Conservation (phyloP, 345 rosid genomes). For the Draba incana region DNA sequence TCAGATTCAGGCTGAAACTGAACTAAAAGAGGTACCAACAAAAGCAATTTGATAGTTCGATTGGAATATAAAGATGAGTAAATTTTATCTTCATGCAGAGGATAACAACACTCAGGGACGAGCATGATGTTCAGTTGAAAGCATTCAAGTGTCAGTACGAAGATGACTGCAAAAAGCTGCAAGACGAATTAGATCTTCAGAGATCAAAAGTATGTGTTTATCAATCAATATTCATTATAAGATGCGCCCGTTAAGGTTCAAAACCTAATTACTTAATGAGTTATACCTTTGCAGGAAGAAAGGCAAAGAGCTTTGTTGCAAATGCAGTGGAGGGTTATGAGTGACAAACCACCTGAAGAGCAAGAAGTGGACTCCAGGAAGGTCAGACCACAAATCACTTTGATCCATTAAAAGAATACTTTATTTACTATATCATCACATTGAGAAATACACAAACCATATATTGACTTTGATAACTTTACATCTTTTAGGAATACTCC, state of each 20-base stretch:
- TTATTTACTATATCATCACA: slow-evolving; percentile 4
- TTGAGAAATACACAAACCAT: not conserved
- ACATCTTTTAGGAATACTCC: slow-evolving; percentile 58
- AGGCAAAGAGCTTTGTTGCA: slow-evolving; percentile 86
- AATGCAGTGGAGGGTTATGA: slow-evolving; percentile 91
- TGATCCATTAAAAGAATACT: slow-evolving; percentile 8
- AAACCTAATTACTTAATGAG: not conserved
- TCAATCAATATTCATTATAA: slow-evolving; percentile 12
- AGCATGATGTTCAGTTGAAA: slow-evolving; percentile 75
- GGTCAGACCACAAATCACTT: slow-evolving; percentile 47
- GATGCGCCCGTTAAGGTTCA: not conserved
- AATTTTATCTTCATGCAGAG: slow-evolving; percentile 47
- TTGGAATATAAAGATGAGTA: slow-evolving; percentile 9
- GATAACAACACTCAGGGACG: slow-evolving; percentile 57
- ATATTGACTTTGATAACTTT: slow-evolving; percentile 10
- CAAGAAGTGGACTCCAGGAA: slow-evolving; percentile 72
- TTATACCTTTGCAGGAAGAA: slow-evolving; percentile 58
- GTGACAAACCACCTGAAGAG: slow-evolving; percentile 77
- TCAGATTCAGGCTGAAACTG: slow-evolving; percentile 74
- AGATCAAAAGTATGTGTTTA: slow-evolving; percentile 59
- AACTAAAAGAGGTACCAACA: slow-evolving; percentile 60
- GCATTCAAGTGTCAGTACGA: slow-evolving; percentile 70
- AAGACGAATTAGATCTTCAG: slow-evolving; percentile 73
- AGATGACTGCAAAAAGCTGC: slow-evolving; percentile 71
- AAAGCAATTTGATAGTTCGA: not conserved